Percentiles rank a stretch among this genome's conserved stretches.
Conservation (phyloP, 768 basidiomycete species). For the Butyriboletus loyo region DNA sequence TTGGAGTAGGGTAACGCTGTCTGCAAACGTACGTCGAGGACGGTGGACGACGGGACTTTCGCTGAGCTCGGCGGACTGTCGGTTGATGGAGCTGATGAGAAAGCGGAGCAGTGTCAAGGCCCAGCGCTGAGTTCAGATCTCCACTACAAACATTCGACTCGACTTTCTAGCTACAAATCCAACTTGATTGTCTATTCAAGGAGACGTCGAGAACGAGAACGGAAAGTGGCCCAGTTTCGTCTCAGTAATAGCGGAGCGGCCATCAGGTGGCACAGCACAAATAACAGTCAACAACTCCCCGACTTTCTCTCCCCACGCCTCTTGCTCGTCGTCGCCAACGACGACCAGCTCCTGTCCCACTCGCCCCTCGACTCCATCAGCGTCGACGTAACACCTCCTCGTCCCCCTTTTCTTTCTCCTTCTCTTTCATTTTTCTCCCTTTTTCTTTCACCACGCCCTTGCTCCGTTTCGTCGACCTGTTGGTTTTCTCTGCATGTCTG, state of each 20-base stretch:
- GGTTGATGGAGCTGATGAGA: slow-evolving; percentile 22
- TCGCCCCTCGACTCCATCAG: slow-evolving; percentile 28
- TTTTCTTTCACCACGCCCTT: neutral
- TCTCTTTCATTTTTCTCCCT: slow-evolving; percentile 23
- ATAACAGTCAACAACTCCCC: slow-evolving; percentile 21
- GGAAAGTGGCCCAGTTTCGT: neutral
- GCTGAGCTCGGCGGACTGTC: slow-evolving; percentile 38
- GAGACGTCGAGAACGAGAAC: neutral
- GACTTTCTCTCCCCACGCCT: slow-evolving; percentile 28
- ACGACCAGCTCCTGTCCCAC: slow-evolving; percentile 20
- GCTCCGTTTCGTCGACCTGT: neutral
- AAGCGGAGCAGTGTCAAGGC: slow-evolving; percentile 10
- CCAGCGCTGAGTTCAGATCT: slow-evolving; percentile 30
- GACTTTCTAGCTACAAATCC: neutral
- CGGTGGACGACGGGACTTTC: slow-evolving; percentile 24
- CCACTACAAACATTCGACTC: slow-evolving; percentile 3
- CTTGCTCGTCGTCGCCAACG: slow-evolving; percentile 33
- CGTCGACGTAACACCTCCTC: neutral
- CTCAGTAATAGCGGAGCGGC: neutral
- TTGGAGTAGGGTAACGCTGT: slow-evolving; percentile 14
- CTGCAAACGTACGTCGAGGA: slow-evolving; percentile 25
- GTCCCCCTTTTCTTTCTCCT: slow-evolving; percentile 5
- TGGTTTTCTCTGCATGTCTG: slow-evolving; percentile 37
- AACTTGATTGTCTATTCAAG: neutral
- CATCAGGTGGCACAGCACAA: slow-evolving; percentile 20